Evolutionary conservation across 2,329 filamentous ascomycete species (phyloP), one percentile per base, ranked within the genome.

Genomic region (Basipetospora chlamydospora): DNA sequence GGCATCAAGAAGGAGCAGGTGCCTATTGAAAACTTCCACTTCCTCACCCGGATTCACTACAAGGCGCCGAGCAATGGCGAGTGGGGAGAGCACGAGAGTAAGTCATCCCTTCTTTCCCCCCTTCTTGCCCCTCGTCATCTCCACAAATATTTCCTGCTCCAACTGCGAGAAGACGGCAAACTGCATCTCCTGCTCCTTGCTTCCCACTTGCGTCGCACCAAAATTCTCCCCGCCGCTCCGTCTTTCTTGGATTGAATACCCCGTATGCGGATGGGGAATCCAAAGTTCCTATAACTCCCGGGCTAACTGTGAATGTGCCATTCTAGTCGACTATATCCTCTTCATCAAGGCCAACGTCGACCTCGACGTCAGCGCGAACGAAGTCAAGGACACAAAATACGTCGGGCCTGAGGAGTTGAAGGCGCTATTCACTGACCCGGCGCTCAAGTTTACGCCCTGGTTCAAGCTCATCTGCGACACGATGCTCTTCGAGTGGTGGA

Each of bases 31-130:
- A 71, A 92, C 45, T 96, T 98, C 61, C 75, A 79, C 47, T 98
- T 95, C 63, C 69, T 98, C 47, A 96, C 90, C 3, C 70, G 90
- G 54, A 98, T 98, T 56, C 90, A 98, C 64, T 98, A 98, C 67
- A 90, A 90, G 64, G 90, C 90, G 13, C 84, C 90, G 4, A 94
- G 87, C 56, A 82, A 96, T 51, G 90, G 90, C 39, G 88, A 93
- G 64, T 98, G 90, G 90, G 90, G 90, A 48, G 90, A 98, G 64
- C 90, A 98, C 56, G 90, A 98, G 66, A 87, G 86, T 93, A 66
- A 61, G 81, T 65, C 7, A n/a, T 18, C 15, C 8, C 17, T 35
- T 12, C 5, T 16, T 21, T 13, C 16, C n/a, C 10, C 33, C 12
- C 10, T 26, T 16, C 26, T 28, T 25, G n/a, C n/a, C n/a, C n/a